phyloP scores from a whole-genome alignment of 345 rosid genomes.

The Noccaea caerulescens region DNA sequence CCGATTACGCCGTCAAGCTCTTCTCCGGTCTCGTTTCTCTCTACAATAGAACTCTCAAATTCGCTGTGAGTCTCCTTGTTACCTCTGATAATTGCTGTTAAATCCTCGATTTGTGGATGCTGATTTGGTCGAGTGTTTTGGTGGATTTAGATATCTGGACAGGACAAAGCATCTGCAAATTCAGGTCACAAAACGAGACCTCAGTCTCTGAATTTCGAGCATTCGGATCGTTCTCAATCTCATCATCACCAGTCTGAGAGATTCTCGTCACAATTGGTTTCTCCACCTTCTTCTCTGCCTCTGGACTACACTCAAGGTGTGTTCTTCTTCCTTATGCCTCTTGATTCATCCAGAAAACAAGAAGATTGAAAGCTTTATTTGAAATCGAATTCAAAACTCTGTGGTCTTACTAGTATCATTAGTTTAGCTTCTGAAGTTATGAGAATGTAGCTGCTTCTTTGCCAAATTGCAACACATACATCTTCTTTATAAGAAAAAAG shows the following conservation, averaged over 20 bases:
- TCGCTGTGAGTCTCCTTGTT: slow-evolving; percentile 55
- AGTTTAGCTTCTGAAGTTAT: slow-evolving; percentile 7
- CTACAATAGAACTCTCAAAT: slow-evolving; percentile 71
- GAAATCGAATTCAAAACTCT: too few species aligned
- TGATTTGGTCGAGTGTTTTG: neutral
- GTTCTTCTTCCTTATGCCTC: neutral
- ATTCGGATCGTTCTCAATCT: slow-evolving; percentile 40
- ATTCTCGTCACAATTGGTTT: slow-evolving; percentile 41
- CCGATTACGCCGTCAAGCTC: slow-evolving; percentile 89
- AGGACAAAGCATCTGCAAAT: slow-evolving; percentile 62
- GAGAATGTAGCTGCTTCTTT: slow-evolving; percentile 13
- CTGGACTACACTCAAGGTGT: slow-evolving; percentile 48
- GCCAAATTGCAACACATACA: neutral
- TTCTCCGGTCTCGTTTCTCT: slow-evolving; percentile 93
- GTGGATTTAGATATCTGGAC: slow-evolving; percentile 78
- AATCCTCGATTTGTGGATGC: neutral
- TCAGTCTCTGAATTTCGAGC: slow-evolving; percentile 38
- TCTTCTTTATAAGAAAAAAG: slow-evolving; percentile 7
- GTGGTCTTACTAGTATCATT: neutral
- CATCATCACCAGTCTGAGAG: slow-evolving; percentile 47
- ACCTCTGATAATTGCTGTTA: neutral
- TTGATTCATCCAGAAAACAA: neutral
- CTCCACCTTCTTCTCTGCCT: slow-evolving; percentile 45
- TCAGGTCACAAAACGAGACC: slow-evolving; percentile 50
- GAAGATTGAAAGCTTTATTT: neutral